A percentile compares a stretch with the other conserved stretches of the same genome.
Conservation (phyloP, 768 basidiomycete species). For the Tremella yokohamensis region DNA sequence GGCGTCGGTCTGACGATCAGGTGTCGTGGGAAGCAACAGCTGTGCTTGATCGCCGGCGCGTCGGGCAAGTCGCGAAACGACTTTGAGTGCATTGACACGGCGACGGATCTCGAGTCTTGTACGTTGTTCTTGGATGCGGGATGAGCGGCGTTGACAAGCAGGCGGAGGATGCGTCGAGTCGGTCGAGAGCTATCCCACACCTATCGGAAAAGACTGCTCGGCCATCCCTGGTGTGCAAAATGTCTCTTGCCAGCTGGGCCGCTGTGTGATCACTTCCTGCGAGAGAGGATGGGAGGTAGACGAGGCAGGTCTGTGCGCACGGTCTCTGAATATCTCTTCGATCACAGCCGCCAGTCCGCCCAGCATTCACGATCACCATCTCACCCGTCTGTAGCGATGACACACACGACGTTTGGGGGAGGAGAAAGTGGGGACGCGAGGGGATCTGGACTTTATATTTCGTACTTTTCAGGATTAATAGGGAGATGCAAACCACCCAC, state of each 20-base stretch:
- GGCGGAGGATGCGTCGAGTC: conserved; percentile 3
- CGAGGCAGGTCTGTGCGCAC: no score
- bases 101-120: conserved; percentile 2
- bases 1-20: no score
- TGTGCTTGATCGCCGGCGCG: conserved; percentile 3
- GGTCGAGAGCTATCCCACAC: not conserved
- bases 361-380: no score
- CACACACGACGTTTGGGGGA: no score
- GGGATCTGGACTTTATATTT: no score
- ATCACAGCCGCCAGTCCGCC: no score
- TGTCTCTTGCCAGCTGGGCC: not conserved
- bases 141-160: not conserved
- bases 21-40: not conserved
- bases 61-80: not conserved
- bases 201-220: not conserved
- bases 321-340: no score
- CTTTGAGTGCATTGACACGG: conserved; percentile 4
- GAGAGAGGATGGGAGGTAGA: not conserved
- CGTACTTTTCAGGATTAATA: no score
- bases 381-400: no score
- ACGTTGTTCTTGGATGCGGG: not conserved
- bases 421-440: no score
- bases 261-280: not conserved
- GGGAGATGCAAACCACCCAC: no score
- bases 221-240: not conserved